Percentiles rank a stretch among this genome's conserved stretches.
These are phyloP conservation scores for Multifurca ochricompacta DNA, from an alignment of 768 basidiomycete genomes.

Conservation along the genomic window DNA sequence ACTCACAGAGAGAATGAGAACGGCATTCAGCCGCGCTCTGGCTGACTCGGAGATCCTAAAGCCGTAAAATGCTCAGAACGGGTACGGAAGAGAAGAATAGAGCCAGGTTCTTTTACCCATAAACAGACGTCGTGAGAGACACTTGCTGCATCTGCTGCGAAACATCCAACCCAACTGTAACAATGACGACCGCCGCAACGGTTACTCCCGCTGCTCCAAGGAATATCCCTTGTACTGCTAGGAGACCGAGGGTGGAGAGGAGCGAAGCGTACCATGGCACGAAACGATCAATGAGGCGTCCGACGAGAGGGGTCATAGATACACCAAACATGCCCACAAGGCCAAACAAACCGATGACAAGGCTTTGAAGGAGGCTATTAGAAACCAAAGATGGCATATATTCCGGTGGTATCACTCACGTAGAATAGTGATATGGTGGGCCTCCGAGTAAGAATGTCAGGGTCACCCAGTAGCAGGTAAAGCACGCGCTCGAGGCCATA, in stretches of 20 bases:
- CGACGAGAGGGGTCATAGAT: slow-evolving; percentile 13
- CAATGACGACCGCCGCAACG: slow-evolving; percentile 30
- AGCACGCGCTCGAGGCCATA: slow-evolving; percentile 51
- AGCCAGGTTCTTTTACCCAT: background rate
- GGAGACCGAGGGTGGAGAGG: slow-evolving; percentile 23
- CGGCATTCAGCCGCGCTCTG: slow-evolving; percentile 11
- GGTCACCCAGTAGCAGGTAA: slow-evolving; percentile 42
- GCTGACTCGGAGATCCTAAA: slow-evolving; percentile 3
- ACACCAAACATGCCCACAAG: slow-evolving; percentile 35
- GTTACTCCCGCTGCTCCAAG: slow-evolving; percentile 28
- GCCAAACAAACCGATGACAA: slow-evolving; percentile 37
- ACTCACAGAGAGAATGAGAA: slow-evolving; percentile 14
- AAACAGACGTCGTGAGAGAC: slow-evolving; percentile 18
- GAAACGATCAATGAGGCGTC: slow-evolving; percentile 23
- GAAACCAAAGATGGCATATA: no score
- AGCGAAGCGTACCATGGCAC: slow-evolving; percentile 35
- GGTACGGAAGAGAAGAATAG: background rate
- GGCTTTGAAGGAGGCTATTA: slow-evolving; percentile 13
- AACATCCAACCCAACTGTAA: slow-evolving; percentile 29
- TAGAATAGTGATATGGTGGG: slow-evolving; percentile 67
- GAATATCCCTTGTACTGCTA: slow-evolving; percentile 25
- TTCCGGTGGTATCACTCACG: slow-evolving; percentile 32
- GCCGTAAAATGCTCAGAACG: background rate
- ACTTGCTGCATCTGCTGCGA: slow-evolving; percentile 33
- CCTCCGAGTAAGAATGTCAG: slow-evolving; percentile 77